Percentiles rank a stretch among this genome's conserved stretches.
Conservation (phyloP, 495 filamentous ascomycete species). For the Aspergillus heteromorphus region DNA sequence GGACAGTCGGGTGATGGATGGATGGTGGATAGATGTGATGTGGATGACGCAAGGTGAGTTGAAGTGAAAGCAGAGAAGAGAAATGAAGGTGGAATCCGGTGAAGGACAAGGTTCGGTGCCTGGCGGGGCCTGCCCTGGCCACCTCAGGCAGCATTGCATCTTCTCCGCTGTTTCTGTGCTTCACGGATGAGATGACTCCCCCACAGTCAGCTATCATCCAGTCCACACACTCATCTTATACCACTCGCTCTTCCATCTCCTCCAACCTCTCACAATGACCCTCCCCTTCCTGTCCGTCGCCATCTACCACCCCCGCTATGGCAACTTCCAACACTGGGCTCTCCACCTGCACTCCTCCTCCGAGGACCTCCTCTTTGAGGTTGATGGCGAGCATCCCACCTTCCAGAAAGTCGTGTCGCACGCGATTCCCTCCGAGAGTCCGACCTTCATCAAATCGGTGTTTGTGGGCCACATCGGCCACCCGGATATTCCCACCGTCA, state of each 20-base stretch:
- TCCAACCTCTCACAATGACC: neutral
- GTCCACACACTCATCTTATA: neutral
- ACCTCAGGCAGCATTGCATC: no score
- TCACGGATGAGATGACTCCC: no score
- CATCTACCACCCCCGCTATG: constrained; percentile 15
- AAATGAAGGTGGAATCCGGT: neutral
- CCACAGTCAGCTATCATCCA: no score
- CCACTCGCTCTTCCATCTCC: neutral
- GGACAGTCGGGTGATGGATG: neutral
- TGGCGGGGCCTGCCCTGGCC: neutral
- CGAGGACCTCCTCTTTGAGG: constrained; percentile 14
- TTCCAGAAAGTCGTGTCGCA: constrained; percentile 9
- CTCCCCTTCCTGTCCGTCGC: constrained; percentile 13
- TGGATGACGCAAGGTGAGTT: neutral
- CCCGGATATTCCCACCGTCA: constrained; percentile 9
- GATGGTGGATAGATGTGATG: neutral
- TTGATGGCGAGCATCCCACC: constrained; percentile 16
- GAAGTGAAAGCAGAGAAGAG: neutral
- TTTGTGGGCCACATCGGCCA: constrained; percentile 11
- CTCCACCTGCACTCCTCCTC: constrained; percentile 13
- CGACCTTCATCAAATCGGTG: constrained; percentile 6
- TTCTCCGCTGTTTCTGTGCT: no score
- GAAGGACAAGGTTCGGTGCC: neutral
- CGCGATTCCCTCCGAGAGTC: constrained; percentile 4
- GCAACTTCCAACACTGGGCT: constrained; percentile 20